Base-by-base conservation (phyloP, 495 filamentous ascomycete genomes). In the Trichoderma asperelloides region DNA sequence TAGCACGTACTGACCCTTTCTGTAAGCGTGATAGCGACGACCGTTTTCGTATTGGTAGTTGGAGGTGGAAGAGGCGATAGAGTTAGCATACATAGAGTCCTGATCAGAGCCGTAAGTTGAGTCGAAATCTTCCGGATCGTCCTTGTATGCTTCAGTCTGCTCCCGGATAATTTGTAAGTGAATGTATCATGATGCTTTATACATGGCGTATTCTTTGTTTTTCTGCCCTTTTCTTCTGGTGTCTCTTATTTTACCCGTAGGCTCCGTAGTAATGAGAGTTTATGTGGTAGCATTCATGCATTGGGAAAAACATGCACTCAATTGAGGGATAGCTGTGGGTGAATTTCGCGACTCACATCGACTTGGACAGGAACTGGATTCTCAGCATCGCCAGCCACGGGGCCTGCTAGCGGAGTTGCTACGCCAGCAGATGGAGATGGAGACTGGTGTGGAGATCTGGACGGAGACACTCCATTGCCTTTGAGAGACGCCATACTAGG, bases 21-120 rank as follows among this genome's bases (percentile, higher is more conserved):
- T 27, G 65, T 66, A 66, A 2, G 65, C 47, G 65, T 66, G 65
- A 37, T 66, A 66, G 28, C 65, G 47, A 16, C 65, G 65, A 7
- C 65, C 65, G 47, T 66, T 57, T 27, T 66, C 55, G 62, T 66
- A 75, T 68, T 74, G 70, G 66, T 75, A 73, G 28, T 71, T 66
- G 47, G 66, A 63, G 28, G 72, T 68, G 66, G 64, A 71, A 27
- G 74, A 77, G 25, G 68, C 51, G 15, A 78, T 65, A 15, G 78
- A 77, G 37, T 66, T 69, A 25, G 70, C 70, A 65, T 68, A 67
- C 33, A 15, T 21, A 40, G 65, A 68, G 28, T 64, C 64, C 13
- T 62, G 64, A 55, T 62, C 70, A 0, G 70, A 71, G 55, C 49
- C 65, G 63, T 73, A 73, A 23, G 71, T 69, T 51, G 71, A 73